Base-by-base conservation (phyloP, 768 basidiomycete species). In the Serendipita sp. region DNA sequence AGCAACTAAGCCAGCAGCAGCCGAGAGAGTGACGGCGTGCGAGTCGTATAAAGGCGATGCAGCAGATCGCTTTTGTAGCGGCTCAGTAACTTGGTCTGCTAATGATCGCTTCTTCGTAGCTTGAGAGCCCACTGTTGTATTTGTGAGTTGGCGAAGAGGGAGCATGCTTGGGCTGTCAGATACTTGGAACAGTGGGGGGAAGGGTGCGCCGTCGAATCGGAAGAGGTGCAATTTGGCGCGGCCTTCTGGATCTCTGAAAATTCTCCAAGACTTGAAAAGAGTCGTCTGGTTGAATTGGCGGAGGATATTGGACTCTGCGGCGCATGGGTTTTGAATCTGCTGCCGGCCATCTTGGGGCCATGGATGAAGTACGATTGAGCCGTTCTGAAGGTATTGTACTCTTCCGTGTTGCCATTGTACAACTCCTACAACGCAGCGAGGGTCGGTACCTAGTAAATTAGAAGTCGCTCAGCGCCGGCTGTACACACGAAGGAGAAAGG, bases 321-420 rank as follows among this genome's bases (percentile, higher is more conserved):
- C 87, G 70, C 95, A 99, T 0, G 92, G 87, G 68, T 94, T 87
- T 77, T 99, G 92, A 44, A 97, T 80, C 77, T 95, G 94, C 72
- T 96, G 91, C 74, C 83, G 89, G 15, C 95, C 95, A 72, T 99
- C 95, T 16, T 70, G 66, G 16, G 79, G 81, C 67, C 91, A 80
- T 1, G 93, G 89, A 2, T 71, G 74, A 70, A 91, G 75, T 44
- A 80, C 72, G 65, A 98, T 81, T 8, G 91, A 95, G 4, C 92
- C 92, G 70, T 97, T 94, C 62, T 76, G 23, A 65, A 82, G 75
- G 50, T 88, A 74, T 0, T 71, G 65, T 74, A 86, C 93, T 33
- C 73, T 84, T 11, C 96, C 96, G 72, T 98, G 96, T 67, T 83
- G 84, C 89, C 90, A 99, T 69, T 83, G 81, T 70, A 97, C 81